phyloP scores from a whole-genome alignment of 2,329 filamentous ascomycete species.

The Fusarium subtropicale region DNA sequence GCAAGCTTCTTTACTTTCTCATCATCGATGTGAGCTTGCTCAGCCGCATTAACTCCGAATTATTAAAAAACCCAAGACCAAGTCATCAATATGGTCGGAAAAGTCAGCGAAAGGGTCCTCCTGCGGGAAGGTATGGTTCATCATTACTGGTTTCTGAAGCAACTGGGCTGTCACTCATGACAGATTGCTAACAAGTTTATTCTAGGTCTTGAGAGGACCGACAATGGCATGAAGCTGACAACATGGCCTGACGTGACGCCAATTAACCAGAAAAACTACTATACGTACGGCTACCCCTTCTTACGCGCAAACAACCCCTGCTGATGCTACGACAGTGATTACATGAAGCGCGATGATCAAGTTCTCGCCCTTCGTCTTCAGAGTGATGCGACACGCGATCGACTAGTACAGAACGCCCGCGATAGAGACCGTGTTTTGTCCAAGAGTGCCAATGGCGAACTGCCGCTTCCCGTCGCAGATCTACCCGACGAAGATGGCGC shows the following conservation, averaged over 20 bases:
- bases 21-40: slow-evolving; percentile 43
- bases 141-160: slow-evolving; percentile 17
- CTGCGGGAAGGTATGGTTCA: slow-evolving; percentile 65
- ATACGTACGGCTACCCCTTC: slow-evolving; percentile 71
- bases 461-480: slow-evolving; percentile 69
- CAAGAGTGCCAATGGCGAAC: slow-evolving; percentile 75
- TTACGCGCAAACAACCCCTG: background rate
- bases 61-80: slow-evolving; percentile 23
- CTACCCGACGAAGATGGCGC: slow-evolving; percentile 68
- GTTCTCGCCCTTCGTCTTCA: slow-evolving; percentile 89
- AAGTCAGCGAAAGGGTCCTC: slow-evolving; percentile 74
- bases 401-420: slow-evolving; percentile 85
- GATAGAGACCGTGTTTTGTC: slow-evolving; percentile 89
- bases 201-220: slow-evolving; percentile 90
- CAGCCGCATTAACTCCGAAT: slow-evolving; percentile 24
- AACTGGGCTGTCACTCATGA: slow-evolving; percentile 25
- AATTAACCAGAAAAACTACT: slow-evolving; percentile 99
- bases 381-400: slow-evolving; percentile 85
- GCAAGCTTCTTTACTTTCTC: slow-evolving; percentile 28
- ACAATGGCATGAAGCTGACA: slow-evolving; percentile 97
- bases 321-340: slow-evolving; percentile 72
- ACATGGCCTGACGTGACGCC: slow-evolving; percentile 92
- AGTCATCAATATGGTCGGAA: slow-evolving; percentile 66
- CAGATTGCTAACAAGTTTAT: slow-evolving; percentile 41
- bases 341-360: slow-evolving; percentile 98